Evolutionary conservation across 495 filamentous ascomycete species (phyloP).

Genomic region (Jackrogersella multiformis): DNA sequence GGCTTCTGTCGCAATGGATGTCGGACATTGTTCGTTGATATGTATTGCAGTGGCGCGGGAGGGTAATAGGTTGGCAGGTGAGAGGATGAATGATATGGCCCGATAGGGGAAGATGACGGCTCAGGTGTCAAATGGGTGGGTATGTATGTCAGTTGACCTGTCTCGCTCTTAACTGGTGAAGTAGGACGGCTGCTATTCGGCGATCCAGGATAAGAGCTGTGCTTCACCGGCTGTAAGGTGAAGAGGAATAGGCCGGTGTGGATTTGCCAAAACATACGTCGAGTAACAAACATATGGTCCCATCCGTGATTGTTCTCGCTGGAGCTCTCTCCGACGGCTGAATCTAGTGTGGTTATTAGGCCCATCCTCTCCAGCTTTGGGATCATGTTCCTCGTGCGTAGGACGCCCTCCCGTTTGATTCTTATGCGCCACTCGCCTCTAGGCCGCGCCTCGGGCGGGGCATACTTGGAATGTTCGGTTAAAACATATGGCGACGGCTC

Average conservation of each 20-base stretch:
- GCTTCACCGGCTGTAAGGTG: constrained; percentile 70
- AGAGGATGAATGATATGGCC: constrained; percentile 78
- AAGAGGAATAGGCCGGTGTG: constrained; percentile 89
- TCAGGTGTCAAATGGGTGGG: constrained; percentile 41
- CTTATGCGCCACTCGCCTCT: constrained; percentile 88
- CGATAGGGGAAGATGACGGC: constrained; percentile 54
- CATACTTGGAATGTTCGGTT: constrained; percentile 68
- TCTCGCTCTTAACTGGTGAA: constrained; percentile 66
- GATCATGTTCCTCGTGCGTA: constrained; percentile 82
- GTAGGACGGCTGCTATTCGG: constrained; percentile 62
- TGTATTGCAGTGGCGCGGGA: constrained; percentile 82
- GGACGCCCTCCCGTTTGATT: constrained; percentile 84
- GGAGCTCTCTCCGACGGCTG: constrained; percentile 71
- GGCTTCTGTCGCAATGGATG: constrained; percentile 92
- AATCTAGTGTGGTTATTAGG: constrained; percentile 78
- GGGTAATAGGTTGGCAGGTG: constrained; percentile 93
- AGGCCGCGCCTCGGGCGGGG: constrained; percentile 74
- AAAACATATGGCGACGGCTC: constrained; percentile 64
- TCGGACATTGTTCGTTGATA: constrained; percentile 77
- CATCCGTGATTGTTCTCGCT: constrained; percentile 73
- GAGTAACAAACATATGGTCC: constrained; percentile 83
- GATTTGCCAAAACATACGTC: constrained; percentile 89
- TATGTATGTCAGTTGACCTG: constrained; percentile 24
- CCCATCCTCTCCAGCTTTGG: constrained; percentile 95
- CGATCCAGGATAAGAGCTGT: constrained; percentile 62